Base-by-base conservation (phyloP, 352 stramenopile species). In the Pythium insidiosum region DNA sequence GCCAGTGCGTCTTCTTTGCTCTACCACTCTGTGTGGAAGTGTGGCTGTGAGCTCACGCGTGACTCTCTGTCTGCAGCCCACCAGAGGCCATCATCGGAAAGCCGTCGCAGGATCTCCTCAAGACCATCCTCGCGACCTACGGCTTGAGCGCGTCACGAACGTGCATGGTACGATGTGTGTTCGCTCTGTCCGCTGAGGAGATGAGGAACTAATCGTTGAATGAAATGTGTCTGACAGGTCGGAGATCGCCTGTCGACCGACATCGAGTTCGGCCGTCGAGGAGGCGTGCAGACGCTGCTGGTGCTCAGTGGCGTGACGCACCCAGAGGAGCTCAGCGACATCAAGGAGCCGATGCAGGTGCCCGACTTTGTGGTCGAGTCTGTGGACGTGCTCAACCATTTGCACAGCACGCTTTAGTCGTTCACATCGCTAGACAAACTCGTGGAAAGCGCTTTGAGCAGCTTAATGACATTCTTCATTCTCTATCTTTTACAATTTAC, bases 11-110 rank as follows among this genome's bases (percentile, higher is more conserved):
- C 63, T 24, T 16, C 7, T 43, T 29, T 20, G 9, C 13, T 40
- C 38, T 19, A 11, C 5, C 2, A 6, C 34, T 16, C n/a, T 57
- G n/a, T n/a, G n/a, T n/a, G n/a, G n/a, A n/a, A n/a, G n/a, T n/a
- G n/a, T n/a, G n/a, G n/a, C n/a, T n/a, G n/a, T n/a, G n/a, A n/a
- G n/a, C n/a, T n/a, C n/a, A n/a, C n/a, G n/a, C n/a, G n/a, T n/a
- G n/a, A 53, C 12, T 28, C 19, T 15, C 0, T 26, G 5, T 19
- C 15, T 2, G 24, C 28, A 90, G 74, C 34, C 55, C 68, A 1
- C 80, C 80, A 16, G 76, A 89, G 33, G 80, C 74, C 3, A 57
- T 89, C 24, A 71, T 87, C 28, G 80, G 80, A 43, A 93, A 93
- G 59, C 80, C 80, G 36, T 90, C 78, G 23, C 77, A 93, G 54